A percentile compares a stretch with the other conserved stretches of the same genome.
phyloP scores from a whole-genome alignment of 1,284 basidiomycete genomes.

The Cutaneotrichosporon sp. region DNA sequence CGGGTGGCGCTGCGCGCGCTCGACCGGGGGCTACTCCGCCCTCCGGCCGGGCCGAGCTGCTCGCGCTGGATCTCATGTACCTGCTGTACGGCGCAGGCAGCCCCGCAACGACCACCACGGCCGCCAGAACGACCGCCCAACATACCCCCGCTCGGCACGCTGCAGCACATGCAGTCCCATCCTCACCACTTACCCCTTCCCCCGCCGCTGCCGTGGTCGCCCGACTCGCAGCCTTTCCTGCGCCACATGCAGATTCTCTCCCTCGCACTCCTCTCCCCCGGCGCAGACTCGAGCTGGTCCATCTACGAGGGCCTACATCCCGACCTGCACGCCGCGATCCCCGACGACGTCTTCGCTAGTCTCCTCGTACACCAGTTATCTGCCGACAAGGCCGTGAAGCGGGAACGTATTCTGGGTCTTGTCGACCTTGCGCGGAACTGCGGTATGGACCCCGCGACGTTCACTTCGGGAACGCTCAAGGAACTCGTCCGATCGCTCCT shows the following conservation, averaged over 20 bases:
- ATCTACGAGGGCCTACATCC: constrained; percentile 32
- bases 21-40: neutral
- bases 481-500: neutral
- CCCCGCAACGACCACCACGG: neutral
- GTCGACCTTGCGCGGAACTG: constrained; percentile 27
- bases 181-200: constrained; percentile 40
- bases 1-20: neutral
- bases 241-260: constrained; percentile 38
- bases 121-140: neutral
- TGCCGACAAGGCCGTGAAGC: constrained; percentile 4
- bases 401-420: constrained; percentile 18
- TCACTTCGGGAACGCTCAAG: constrained; percentile 12
- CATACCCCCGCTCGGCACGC: constrained; percentile 10
- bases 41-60: constrained; percentile 31
- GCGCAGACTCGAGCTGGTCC: constrained; percentile 30
- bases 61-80: constrained; percentile 41
- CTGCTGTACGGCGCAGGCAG: constrained; percentile 15
- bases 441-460: constrained; percentile 19
- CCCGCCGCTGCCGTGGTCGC: constrained; percentile 40
- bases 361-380: constrained; percentile 30
- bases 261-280: constrained; percentile 22
- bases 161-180: constrained; percentile 20
- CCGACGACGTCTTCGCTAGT: constrained; percentile 30
- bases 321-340: constrained; percentile 30
- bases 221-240: constrained; percentile 37